phyloP scores from a whole-genome alignment of 129 eudicot genomes.

The Mikania micrantha region DNA sequence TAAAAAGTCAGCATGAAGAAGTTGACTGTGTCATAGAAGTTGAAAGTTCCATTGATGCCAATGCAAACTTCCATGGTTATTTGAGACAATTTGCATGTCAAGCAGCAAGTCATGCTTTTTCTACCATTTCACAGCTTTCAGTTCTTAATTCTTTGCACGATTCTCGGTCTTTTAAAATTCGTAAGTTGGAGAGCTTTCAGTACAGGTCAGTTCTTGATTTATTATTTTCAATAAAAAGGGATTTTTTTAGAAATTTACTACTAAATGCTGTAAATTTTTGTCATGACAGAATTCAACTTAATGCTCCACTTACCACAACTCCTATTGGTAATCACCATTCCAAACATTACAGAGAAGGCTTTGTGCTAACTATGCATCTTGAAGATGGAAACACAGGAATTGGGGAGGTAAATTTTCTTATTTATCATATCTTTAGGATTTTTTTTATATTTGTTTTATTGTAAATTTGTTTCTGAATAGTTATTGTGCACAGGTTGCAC shows the following conservation, averaged over 20 bases:
- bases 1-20: constrained; percentile 48
- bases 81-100: constrained; percentile 54
- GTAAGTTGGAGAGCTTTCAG: constrained; percentile 51
- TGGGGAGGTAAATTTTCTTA: constrained; percentile 96
- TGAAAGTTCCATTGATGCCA: constrained; percentile 73
- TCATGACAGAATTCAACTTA: constrained; percentile 59
- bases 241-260: neutral
- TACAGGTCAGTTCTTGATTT: constrained; percentile 51
- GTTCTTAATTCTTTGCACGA: constrained; percentile 27
- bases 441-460: neutral
- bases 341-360: constrained; percentile 65
- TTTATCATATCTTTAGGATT: neutral
- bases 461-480: constrained; percentile 7
- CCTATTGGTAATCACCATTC: constrained; percentile 26
- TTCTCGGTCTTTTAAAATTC: constrained; percentile 27
- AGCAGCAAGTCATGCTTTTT: constrained; percentile 61
- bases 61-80: constrained; percentile 69
- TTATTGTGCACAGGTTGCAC: constrained; percentile 63
- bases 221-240: neutral
- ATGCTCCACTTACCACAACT: constrained; percentile 76
- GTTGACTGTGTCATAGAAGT: constrained; percentile 82
- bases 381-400: constrained; percentile 82
- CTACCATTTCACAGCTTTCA: constrained; percentile 42
- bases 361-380: constrained; percentile 55
- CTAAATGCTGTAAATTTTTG: neutral